Conservation (phyloP, 2,329 filamentous ascomycete genomes). For the Ophiostoma ulmi region DNA sequence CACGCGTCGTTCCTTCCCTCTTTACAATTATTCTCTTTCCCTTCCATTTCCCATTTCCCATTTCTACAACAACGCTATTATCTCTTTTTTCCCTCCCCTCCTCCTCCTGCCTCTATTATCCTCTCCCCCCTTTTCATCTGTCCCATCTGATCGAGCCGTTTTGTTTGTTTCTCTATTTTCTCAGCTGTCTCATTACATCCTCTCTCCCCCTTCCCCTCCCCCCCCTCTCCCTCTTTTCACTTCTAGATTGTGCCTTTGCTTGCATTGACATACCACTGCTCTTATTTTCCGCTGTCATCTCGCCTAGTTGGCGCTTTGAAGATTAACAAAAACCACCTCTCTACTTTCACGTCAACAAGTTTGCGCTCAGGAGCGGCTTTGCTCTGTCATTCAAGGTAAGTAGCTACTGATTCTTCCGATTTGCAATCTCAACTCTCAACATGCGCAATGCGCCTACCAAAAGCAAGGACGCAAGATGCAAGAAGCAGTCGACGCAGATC, state of each 20-base stretch:
- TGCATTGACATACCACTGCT: not conserved
- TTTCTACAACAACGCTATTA: conserved; percentile 16
- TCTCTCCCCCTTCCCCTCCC: not conserved
- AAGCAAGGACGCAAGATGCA: not conserved
- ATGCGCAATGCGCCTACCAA: not conserved
- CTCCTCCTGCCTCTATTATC: conserved; percentile 7
- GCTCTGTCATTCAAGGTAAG: conserved; percentile 1
- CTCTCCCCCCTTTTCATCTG: not conserved
- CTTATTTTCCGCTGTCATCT: not conserved
- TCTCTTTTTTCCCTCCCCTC: conserved; percentile 14
- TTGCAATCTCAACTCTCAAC: not conserved
- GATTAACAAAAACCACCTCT: not conserved
- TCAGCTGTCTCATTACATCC: not conserved
- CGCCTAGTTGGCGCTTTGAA: not conserved
- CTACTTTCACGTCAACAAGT: not conserved
- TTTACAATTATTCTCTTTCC: conserved; percentile 4
- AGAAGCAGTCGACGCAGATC: not conserved
- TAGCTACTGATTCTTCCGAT: not conserved
- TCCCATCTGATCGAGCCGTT: not conserved
- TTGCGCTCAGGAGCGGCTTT: not conserved
- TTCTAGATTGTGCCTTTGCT: not conserved
- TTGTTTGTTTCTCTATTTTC: not conserved
- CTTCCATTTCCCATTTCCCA: conserved; percentile 15
- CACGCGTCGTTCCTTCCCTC: conserved; percentile 25
- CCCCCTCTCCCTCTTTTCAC: not conserved